These are phyloP conservation scores for Pleurotus tuber-regium DNA, from an alignment of 768 basidiomycete genomes.

Conservation along the genomic window DNA sequence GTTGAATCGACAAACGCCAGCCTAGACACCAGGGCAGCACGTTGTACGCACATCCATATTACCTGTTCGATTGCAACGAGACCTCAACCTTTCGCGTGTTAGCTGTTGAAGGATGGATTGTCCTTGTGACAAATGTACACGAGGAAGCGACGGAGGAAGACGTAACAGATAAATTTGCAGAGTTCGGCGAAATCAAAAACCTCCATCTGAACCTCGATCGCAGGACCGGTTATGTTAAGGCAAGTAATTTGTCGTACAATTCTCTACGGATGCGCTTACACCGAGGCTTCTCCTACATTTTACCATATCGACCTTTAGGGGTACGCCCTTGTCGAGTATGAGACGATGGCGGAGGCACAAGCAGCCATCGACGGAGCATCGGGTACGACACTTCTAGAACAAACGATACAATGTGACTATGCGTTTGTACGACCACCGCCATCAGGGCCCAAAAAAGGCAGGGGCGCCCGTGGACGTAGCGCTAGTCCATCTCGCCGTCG, in stretches of 20 bases:
- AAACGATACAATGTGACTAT: constrained; percentile 86
- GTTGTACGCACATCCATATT: constrained; percentile 54
- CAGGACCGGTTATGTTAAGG: constrained; percentile 96
- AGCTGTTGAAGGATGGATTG: constrained; percentile 99
- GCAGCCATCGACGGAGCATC: constrained; percentile 89
- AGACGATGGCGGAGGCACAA: constrained; percentile 92
- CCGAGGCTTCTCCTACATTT: not conserved
- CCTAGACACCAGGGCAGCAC: constrained; percentile 76
- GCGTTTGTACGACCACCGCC: constrained; percentile 90
- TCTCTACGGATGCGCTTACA: constrained; percentile 6
- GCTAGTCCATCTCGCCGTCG: constrained; percentile 73
- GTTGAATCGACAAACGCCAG: constrained; percentile 68
- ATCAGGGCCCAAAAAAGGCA: constrained; percentile 75
- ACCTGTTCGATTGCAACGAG: constrained; percentile 13
- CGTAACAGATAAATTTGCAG: constrained; percentile 92
- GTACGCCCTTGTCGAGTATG: constrained; percentile 97
- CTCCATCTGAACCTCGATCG: constrained; percentile 95
- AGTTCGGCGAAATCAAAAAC: constrained; percentile 98
- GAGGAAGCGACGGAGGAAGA: constrained; percentile 99
- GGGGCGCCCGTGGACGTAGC: constrained; percentile 70
- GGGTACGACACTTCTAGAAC: constrained; percentile 81
- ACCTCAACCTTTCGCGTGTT: constrained; percentile 12
- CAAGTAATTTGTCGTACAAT: constrained; percentile 26
- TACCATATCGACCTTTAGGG: constrained; percentile 53
- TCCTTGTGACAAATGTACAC: constrained; percentile 93